Base-by-base conservation (phyloP, 805 yeast genomes). In the Saturnispora bothae region DNA sequence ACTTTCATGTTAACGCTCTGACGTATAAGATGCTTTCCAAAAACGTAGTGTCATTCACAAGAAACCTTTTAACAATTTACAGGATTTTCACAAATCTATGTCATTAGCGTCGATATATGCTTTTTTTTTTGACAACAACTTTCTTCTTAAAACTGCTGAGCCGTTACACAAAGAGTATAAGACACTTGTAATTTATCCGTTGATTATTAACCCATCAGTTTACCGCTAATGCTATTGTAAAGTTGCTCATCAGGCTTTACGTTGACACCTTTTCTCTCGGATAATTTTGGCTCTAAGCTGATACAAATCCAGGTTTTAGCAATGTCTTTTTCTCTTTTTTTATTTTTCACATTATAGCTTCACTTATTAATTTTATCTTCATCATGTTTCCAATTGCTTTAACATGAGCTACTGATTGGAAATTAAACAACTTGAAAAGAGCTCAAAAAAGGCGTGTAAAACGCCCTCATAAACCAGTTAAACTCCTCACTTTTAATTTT, bases 111-210 rank as follows among this genome's bases (percentile, higher is more conserved):
- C 89, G 42, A 81, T 76, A 49, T 74, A 81, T 8, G 83, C 78
- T 20, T 81, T 83, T 80, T 81, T 0, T 89, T 89, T 53, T 79
- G 88, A 12, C 78, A 86, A 4, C 89, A 89, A 4, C 88, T 88
- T 69, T 76, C 63, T 27, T 69, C 72, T 31, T 66, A 72, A 8
- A 84, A 85, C 41, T 81, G 56, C 52, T 81, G 89, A 28, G 85
- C 68, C 1, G 86, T 77, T 10, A 81, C 85, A 38, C 88, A 80
- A 40, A 81, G 62, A 0, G 89, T 81, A 53, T 81, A 89, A 17
- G 88, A 78, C 53, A 81, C 58, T 54, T 81, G 89, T n/a, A 88
- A 79, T 51, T 81, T 81, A 29, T 89, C 89, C 40, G 88, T 80
- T 52, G 89, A 64, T 48, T 77, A 81, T 49, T 81, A 89, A 1